Evolutionary conservation across 2,329 filamentous ascomycete species (phyloP).

Genomic region (Beauveria medogensis): DNA sequence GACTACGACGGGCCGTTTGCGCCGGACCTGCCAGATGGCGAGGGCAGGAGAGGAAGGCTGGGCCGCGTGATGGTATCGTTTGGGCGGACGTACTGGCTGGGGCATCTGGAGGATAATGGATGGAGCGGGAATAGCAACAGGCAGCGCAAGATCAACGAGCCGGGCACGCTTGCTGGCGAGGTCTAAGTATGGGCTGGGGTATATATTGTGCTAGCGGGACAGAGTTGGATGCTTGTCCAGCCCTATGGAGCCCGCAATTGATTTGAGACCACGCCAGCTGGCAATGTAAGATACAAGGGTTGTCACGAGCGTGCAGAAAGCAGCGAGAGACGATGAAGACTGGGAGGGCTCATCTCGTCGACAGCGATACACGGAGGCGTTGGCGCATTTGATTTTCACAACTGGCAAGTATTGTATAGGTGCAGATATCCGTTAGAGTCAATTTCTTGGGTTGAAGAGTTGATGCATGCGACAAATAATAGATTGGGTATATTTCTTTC

Average conservation of each 20-base stretch:
- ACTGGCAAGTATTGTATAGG: background rate
- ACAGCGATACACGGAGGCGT: background rate
- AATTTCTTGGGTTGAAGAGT: background rate
- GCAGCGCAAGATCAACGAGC: constrained; percentile 45
- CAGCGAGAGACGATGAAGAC: background rate
- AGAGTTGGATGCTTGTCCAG: background rate
- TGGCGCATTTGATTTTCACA: background rate
- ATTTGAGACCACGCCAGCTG: background rate
- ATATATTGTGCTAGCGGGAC: background rate
- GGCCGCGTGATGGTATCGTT: constrained; percentile 72
- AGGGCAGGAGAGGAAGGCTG: constrained; percentile 70
- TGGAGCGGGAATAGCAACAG: constrained; percentile 56
- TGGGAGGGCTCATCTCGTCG: background rate
- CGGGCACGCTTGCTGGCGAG: constrained; percentile 25
- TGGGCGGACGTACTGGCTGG: constrained; percentile 74
- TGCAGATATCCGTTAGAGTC: background rate
- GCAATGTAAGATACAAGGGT: background rate
- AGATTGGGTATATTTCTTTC: constrained; percentile 1
- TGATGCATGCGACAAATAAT: constrained; percentile 1
- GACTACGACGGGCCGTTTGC: constrained; percentile 60
- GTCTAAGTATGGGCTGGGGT: constrained; percentile 15
- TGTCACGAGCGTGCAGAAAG: background rate
- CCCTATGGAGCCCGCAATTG: no score
- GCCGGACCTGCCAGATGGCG: constrained; percentile 59
- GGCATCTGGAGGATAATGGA: constrained; percentile 54